Conservation (phyloP, 208 protist genomes). For the Trypanosoma cruzi region DNA sequence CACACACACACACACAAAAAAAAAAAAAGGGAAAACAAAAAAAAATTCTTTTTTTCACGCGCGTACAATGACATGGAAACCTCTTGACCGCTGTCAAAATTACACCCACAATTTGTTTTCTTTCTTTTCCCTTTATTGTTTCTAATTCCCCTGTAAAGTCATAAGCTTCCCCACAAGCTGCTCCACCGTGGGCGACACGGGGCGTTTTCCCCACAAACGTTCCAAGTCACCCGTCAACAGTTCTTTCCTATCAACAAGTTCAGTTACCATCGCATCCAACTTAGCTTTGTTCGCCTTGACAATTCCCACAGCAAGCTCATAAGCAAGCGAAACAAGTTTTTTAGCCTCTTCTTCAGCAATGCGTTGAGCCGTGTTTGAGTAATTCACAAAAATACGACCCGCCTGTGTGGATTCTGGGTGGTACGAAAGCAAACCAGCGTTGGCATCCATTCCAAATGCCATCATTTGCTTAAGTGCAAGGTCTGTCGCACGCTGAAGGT, state of each 20-base stretch:
- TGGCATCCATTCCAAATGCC: conserved; percentile 82
- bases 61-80: no score
- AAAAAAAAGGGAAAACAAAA: neutral
- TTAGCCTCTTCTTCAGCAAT: conserved; percentile 75
- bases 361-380: conserved; percentile 80
- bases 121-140: neutral
- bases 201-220: conserved; percentile 70
- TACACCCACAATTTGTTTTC: neutral
- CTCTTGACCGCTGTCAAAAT: neutral
- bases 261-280: conserved; percentile 48
- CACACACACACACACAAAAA: conserved; percentile 16
- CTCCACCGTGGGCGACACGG: conserved; percentile 59
- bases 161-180: conserved; percentile 44
- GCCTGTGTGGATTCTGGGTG: conserved; percentile 81
- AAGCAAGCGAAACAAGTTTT: conserved; percentile 66
- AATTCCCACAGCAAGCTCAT: conserved; percentile 57
- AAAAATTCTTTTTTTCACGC: no score
- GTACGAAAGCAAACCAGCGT: conserved; percentile 78
- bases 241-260: conserved; percentile 84
- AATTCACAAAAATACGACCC: conserved; percentile 80
- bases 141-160: conserved; percentile 22
- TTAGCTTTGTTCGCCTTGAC: conserved; percentile 56
- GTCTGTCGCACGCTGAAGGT: conserved; percentile 86
- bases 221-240: conserved; percentile 71
- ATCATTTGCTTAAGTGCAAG: conserved; percentile 85